phyloP scores from a whole-genome alignment of 2,329 filamentous ascomycete species.

The Aspergillus spinulosporus region DNA sequence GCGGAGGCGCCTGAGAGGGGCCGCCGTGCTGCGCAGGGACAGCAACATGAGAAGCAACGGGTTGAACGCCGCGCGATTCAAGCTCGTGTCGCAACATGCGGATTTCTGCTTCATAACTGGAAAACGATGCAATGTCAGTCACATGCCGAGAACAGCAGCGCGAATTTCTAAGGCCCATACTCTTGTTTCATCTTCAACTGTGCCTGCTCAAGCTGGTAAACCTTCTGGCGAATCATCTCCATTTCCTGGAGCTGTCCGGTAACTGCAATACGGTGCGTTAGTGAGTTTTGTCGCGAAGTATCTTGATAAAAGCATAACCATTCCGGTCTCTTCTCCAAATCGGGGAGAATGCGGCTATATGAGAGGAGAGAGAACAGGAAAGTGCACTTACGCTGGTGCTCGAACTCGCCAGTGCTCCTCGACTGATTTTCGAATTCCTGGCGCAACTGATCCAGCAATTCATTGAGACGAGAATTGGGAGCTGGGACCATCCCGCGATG shows the following conservation, averaged over 20 bases:
- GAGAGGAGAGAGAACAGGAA: slow-evolving; percentile 11
- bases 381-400: slow-evolving; percentile 79
- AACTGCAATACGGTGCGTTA: slow-evolving; percentile 56
- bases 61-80: slow-evolving; percentile 66
- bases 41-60: slow-evolving; percentile 67
- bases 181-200: slow-evolving; percentile 88
- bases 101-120: slow-evolving; percentile 92
- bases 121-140: slow-evolving; percentile 1
- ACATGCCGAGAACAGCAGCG: not conserved
- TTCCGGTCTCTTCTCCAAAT: not conserved
- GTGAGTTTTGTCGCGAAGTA: slow-evolving; percentile 3
- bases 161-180: slow-evolving; percentile 54
- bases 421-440: slow-evolving; percentile 86
- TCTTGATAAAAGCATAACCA: not conserved
- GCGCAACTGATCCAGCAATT: slow-evolving; percentile 88
- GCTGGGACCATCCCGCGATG: slow-evolving; percentile 78
- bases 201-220: slow-evolving; percentile 87
- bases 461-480: slow-evolving; percentile 74
- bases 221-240: slow-evolving; percentile 88
- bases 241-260: slow-evolving; percentile 90
- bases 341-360: not conserved
- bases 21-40: slow-evolving; percentile 75
- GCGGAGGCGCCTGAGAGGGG: slow-evolving; percentile 80
- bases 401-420: slow-evolving; percentile 79
- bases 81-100: slow-evolving; percentile 82